These are phyloP conservation scores for Podila verticillata DNA, from an alignment of 192 early-diverging fungal genomes.

Conservation along the genomic window DNA sequence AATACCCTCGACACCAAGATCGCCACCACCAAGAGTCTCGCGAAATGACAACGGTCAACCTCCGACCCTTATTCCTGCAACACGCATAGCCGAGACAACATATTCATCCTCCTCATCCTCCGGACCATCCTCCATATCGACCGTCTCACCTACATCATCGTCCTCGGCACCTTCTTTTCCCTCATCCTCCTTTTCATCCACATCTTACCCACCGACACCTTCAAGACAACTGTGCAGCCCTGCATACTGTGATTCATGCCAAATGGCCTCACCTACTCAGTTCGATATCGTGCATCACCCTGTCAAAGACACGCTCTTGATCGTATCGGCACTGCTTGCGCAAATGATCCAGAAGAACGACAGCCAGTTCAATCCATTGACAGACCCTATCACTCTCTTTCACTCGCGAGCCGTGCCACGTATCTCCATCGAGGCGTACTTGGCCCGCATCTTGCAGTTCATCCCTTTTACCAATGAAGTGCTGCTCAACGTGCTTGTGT, in stretches of 20 bases:
- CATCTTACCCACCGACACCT: neutral
- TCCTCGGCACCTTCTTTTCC: neutral
- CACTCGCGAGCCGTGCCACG: slow-evolving; percentile 74
- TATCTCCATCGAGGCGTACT: slow-evolving; percentile 72
- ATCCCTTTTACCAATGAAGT: slow-evolving; percentile 74
- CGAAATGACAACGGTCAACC: too few species aligned
- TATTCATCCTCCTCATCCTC: too few species aligned
- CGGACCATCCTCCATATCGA: too few species aligned
- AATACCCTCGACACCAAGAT: neutral
- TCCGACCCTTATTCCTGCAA: too few species aligned
- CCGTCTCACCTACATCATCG: neutral
- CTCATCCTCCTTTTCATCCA: neutral
- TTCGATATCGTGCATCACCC: slow-evolving; percentile 58
- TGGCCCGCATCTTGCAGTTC: slow-evolving; percentile 74
- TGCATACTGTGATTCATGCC: neutral
- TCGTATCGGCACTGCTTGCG: slow-evolving; percentile 58
- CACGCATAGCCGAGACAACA: too few species aligned
- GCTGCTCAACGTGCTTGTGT: slow-evolving; percentile 73
- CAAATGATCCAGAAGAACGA: slow-evolving; percentile 58
- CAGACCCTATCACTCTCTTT: slow-evolving; percentile 66
- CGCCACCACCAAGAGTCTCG: neutral
- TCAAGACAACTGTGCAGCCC: neutral
- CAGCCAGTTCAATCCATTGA: slow-evolving; percentile 20
- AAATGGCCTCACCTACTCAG: neutral
- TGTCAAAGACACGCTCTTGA: slow-evolving; percentile 51